Base-by-base conservation (phyloP, 192 early-diverging fungal genomes). In the Pilobolus umbonatus region DNA sequence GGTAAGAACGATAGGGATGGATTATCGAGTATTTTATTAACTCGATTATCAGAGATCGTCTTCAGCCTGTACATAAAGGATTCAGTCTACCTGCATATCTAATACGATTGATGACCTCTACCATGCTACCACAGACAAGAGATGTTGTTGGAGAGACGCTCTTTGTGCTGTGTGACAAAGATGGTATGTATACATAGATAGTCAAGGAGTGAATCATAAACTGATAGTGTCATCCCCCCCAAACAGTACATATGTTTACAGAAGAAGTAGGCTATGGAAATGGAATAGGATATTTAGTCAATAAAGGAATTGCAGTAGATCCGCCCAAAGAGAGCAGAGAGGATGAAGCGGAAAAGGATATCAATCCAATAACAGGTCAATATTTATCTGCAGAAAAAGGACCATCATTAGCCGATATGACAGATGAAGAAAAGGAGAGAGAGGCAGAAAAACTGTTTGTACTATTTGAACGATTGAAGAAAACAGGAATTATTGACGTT, bases 371-470 rank as follows among this genome's bases (percentile, higher is more conserved):
- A 48, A 98, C 94, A 0, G 96, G 96, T 3, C 83, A 87, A 55
- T 79, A 83, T 52, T 43, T 79, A 36, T 47, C 55, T 21, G 60
- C 61, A 26, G 74, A 69, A 11, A 71, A 80, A 15, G 53, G 71
- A 19, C 70, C 74, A 9, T 64, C 69, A 32, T 80, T 92, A 71
- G 80, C 84, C 6, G 77, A 81, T 12, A 92, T 99, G 92, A 96
- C 92, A 2, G 92, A 95, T 36, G 96, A 95, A 65, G 95, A 99
- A 67, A 97, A 96, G 65, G 93, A 96, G 63, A 73, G 85, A 34
- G 96, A 99, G 60, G 93, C 93, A 3, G 92, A 95, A 68, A 79
- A 81, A 24, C 64, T 99, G 65, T 86, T 98, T 77, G 94, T 94
- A 1, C 77, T 97, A 69, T 94, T 99, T 76, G 94, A 99, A 56